These are phyloP conservation scores for Platanthera guangdongensis DNA, from an alignment of 106 monocot species.

Conservation along the genomic window DNA sequence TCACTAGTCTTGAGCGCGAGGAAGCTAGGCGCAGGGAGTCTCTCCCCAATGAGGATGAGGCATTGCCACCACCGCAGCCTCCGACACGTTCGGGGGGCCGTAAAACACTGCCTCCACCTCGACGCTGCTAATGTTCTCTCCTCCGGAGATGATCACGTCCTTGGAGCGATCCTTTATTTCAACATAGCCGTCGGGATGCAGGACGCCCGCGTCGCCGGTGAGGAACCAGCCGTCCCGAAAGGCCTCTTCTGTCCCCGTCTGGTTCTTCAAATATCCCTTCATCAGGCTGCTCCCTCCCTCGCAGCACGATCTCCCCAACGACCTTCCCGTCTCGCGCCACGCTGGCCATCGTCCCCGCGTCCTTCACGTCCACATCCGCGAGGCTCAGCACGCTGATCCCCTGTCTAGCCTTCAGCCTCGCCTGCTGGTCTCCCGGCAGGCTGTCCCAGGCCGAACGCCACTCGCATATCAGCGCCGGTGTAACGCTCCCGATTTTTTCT, in stretches of 20 bases:
- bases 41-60: constrained; percentile 75
- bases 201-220: constrained; percentile 74
- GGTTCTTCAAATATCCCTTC: constrained; percentile 82
- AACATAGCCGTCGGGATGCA: constrained; percentile 73
- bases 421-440: constrained; percentile 12
- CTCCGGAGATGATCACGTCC: constrained; percentile 90
- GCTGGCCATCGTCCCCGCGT: constrained; percentile 34
- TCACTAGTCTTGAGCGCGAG: constrained; percentile 11
- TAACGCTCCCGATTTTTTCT: too few species aligned
- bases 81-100: constrained; percentile 38
- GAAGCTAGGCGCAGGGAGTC: constrained; percentile 82
- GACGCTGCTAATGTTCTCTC: constrained; percentile 92
- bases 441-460: constrained; percentile 60
- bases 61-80: constrained; percentile 84
- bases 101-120: constrained; percentile 76
- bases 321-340: constrained; percentile 56
- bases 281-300: constrained; percentile 85
- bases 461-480: constrained; percentile 74
- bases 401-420: constrained; percentile 53
- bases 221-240: constrained; percentile 66
- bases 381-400: constrained; percentile 58
- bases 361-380: constrained; percentile 44
- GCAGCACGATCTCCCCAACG: constrained; percentile 70
- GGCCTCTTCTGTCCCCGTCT: constrained; percentile 28
- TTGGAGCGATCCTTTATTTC: constrained; percentile 82